Conservation (phyloP, 805 yeast species). For the Zygosaccharomyces kombuchaensis region DNA sequence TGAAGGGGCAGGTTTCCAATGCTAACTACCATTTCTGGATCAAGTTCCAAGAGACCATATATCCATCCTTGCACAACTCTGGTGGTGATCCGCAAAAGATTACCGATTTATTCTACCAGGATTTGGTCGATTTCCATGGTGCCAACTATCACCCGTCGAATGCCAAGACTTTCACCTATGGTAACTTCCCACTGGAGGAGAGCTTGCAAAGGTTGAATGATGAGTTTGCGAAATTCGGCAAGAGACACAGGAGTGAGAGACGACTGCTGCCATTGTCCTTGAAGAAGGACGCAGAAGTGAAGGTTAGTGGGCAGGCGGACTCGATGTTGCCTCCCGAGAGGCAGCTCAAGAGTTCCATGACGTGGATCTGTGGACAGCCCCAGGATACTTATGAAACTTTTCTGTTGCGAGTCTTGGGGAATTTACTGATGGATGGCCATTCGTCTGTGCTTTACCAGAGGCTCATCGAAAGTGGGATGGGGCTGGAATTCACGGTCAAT, state of each 20-base stretch:
- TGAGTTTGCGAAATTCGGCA: slow-evolving; percentile 51
- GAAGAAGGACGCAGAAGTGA: slow-evolving; percentile 33
- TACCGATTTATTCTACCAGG: slow-evolving; percentile 68
- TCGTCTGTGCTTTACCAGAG: slow-evolving; percentile 84
- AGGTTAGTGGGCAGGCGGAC: slow-evolving; percentile 72
- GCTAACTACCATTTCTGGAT: slow-evolving; percentile 82
- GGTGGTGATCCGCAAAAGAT: slow-evolving; percentile 91
- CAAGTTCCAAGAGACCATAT: slow-evolving; percentile 74
- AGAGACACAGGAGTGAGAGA: slow-evolving; percentile 33
- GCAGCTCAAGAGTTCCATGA: slow-evolving; percentile 75
- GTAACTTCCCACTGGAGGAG: slow-evolving; percentile 59
- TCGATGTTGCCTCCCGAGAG: slow-evolving; percentile 61
- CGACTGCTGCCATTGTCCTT: slow-evolving; percentile 44
- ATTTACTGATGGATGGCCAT: slow-evolving; percentile 82
- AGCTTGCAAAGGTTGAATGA: slow-evolving; percentile 56
- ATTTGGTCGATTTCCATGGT: slow-evolving; percentile 71
- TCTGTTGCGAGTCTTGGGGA: slow-evolving; percentile 63
- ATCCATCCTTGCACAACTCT: slow-evolving; percentile 80
- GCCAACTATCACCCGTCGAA: slow-evolving; percentile 86
- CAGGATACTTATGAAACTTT: slow-evolving; percentile 65
- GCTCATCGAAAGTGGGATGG: slow-evolving; percentile 80
- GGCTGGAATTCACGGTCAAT: slow-evolving; percentile 81
- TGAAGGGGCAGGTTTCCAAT: slow-evolving; percentile 96
- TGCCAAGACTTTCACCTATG: slow-evolving; percentile 82
- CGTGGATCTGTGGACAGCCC: slow-evolving; percentile 85